These are phyloP conservation scores for Allium fistulosum DNA, from an alignment of 106 monocot genomes.

Conservation along the genomic window DNA sequence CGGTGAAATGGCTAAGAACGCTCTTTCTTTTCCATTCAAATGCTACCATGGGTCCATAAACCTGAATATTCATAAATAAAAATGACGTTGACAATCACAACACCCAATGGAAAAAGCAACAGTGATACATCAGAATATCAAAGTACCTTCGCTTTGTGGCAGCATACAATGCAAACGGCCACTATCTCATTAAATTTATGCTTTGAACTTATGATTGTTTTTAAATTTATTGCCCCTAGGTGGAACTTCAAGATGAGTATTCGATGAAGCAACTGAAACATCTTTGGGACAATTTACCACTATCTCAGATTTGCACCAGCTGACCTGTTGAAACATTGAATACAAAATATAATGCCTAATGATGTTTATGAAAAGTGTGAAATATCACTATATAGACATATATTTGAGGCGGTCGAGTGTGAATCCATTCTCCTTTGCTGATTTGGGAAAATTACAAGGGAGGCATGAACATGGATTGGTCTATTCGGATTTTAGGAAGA, in stretches of 20 bases:
- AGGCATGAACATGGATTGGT: no score
- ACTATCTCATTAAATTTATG: conserved; percentile 79
- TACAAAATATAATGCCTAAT: no score
- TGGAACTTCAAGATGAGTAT: conserved; percentile 58
- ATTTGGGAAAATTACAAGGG: no score
- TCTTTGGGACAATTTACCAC: conserved; percentile 82
- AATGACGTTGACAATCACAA: no score
- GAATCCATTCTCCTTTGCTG: no score
- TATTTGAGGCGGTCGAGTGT: no score
- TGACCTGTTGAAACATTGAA: conserved; percentile 60
- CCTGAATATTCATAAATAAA: conserved; percentile 31
- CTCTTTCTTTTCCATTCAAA: conserved; percentile 63
- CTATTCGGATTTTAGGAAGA: no score
- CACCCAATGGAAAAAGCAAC: no score
- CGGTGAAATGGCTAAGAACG: conserved; percentile 69
- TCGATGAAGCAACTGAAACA: conserved; percentile 44
- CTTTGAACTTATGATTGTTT: conserved; percentile 71
- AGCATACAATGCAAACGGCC: conserved; percentile 83
- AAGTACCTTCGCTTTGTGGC: conserved; percentile 76
- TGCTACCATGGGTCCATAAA: conserved; percentile 79
- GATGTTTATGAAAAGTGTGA: no score
- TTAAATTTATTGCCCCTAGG: conserved; percentile 82
- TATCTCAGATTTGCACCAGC: conserved; percentile 96
- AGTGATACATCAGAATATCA: no score
- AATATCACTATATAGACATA: no score